phyloP scores from a whole-genome alignment of 257 asterid species.

The Solanum tarapatanum region DNA sequence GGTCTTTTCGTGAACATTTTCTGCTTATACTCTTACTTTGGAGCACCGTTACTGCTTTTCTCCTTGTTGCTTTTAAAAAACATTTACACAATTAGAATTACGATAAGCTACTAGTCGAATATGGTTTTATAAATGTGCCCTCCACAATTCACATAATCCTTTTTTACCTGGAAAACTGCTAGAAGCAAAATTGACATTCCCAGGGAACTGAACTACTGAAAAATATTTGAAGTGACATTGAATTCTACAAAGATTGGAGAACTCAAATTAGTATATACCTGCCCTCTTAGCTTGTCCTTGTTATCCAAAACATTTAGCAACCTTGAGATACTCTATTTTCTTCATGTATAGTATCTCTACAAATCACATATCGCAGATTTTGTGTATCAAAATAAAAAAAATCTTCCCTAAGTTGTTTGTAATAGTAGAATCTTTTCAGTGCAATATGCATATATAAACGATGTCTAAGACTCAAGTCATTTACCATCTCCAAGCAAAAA shows the following conservation, averaged over 20 bases:
- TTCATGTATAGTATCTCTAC: too few relatives aligned
- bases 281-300: not conserved
- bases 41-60: not conserved
- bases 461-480: not conserved
- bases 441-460: too few relatives aligned
- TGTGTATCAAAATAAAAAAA: not conserved
- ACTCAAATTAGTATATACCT: not conserved
- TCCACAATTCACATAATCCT: conserved; percentile 33
- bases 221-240: not conserved
- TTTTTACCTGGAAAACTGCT: conserved; percentile 37
- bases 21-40: not conserved
- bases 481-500: too few relatives aligned
- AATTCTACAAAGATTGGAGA: not conserved
- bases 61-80: conserved; percentile 3
- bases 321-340: too few relatives aligned
- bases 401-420: too few relatives aligned
- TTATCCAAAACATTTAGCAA: not conserved
- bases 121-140: conserved; percentile 22
- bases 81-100: conserved; percentile 14
- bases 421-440: too few relatives aligned
- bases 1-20: conserved; percentile 10
- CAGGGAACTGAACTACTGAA: conserved; percentile 40
- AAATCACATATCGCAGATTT: not conserved
- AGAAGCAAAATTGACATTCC: conserved; percentile 15
- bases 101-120: conserved; percentile 25